Conservation (phyloP, 2,329 filamentous ascomycete species). For the Dactylonectria estremocensis region DNA sequence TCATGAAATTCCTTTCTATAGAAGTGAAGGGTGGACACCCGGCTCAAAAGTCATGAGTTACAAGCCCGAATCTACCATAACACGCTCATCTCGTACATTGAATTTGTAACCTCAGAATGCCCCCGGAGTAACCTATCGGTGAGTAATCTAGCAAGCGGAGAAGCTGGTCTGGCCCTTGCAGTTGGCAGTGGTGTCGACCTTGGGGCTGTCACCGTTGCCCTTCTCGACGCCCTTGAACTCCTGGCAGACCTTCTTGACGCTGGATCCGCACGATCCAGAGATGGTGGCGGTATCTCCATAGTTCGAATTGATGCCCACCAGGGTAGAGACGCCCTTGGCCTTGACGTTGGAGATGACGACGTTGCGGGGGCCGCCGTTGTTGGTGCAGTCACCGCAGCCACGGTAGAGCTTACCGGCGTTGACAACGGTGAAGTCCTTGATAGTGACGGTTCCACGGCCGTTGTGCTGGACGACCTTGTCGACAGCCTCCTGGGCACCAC, state of each 20-base stretch:
- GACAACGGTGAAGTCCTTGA: constrained; percentile 44
- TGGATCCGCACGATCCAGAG: constrained; percentile 38
- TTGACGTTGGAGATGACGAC: constrained; percentile 33
- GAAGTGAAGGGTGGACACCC: not conserved
- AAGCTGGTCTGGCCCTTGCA: constrained; percentile 29
- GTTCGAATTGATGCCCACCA: constrained; percentile 48
- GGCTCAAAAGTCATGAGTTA: not conserved
- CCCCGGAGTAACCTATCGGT: not conserved
- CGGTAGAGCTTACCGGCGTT: constrained; percentile 46
- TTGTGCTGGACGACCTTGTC: constrained; percentile 47
- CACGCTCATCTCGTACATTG: not conserved
- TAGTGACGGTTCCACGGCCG: constrained; percentile 41
- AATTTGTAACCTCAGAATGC: not conserved
- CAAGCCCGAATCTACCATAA: not conserved
- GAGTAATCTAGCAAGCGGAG: constrained; percentile 20
- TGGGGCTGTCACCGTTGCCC: constrained; percentile 17
- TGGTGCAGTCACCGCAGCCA: constrained; percentile 47
- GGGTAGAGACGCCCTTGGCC: constrained; percentile 43
- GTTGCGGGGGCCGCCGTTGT: constrained; percentile 45
- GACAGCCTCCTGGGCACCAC: constrained; percentile 43
- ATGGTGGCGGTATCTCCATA: constrained; percentile 42
- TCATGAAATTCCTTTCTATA: not conserved
- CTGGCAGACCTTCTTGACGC: constrained; percentile 43
- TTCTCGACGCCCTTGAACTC: constrained; percentile 40
- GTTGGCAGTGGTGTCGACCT: constrained; percentile 19